phyloP scores from a whole-genome alignment of 139 green algal genomes.

The Zygnema circumcarinatum region DNA sequence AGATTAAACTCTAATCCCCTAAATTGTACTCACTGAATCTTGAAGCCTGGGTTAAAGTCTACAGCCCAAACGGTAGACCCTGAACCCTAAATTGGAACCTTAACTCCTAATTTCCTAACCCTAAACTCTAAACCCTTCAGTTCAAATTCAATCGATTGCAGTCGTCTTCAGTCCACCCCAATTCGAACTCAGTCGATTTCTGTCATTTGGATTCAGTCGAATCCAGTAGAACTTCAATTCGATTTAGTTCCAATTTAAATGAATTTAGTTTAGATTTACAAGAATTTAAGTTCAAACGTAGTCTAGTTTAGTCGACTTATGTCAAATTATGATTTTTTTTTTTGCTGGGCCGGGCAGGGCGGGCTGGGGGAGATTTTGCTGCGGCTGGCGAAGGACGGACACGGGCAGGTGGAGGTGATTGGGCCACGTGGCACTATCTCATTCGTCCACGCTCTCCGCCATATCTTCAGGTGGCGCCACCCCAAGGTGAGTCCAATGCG shows the following conservation, averaged over 20 bases:
- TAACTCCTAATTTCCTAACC: too few species aligned
- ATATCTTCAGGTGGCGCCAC: constrained; percentile 55
- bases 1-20: background rate
- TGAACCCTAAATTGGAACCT: background rate
- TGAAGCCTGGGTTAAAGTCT: background rate
- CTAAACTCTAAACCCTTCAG: too few species aligned
- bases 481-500: constrained; percentile 59
- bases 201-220: too few species aligned
- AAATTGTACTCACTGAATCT: background rate
- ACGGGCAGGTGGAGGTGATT: constrained; percentile 23
- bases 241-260: background rate
- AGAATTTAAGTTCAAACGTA: background rate
- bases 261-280: background rate
- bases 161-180: background rate
- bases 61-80: background rate
- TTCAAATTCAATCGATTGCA: too few species aligned
- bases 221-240: background rate
- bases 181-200: background rate
- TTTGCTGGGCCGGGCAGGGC: background rate
- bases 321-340: background rate
- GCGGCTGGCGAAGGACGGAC: constrained; percentile 51
- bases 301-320: background rate
- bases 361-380: constrained; percentile 48
- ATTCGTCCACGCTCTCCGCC: constrained; percentile 52
- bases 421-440: constrained; percentile 34